Evolutionary conservation across 805 yeast species (phyloP), one percentile per base, ranked within the genome.

Genomic region (Spathaspora gorwiae): DNA sequence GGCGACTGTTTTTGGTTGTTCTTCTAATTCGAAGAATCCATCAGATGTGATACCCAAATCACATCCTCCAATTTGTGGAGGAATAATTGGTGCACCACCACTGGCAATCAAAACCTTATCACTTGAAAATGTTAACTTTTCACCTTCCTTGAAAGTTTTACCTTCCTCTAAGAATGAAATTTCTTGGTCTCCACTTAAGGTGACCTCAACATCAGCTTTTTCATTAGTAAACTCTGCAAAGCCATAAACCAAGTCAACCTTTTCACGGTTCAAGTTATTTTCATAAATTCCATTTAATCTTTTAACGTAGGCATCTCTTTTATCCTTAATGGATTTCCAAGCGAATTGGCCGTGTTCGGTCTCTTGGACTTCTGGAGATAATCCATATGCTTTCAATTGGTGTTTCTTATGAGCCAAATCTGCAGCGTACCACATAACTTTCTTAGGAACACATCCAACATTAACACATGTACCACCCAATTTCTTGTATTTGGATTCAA

Each of bases 391-490:
- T 53, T 78, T 72, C 49, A 96, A 95, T 40, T 87, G 84, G 37
- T 74, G 68, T 49, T 86, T 71, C 59, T 81, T 83, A 51, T 79
- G 78, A 14, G 97, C 97, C 64, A 88, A 68, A 56, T 90, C 97
- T 29, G 94, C 83, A 9, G 97, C 97, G 56, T 90, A 84, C 99
- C 99, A 94, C 97, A 94, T 90, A 39, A 94, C 89, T 65, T 94
- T 94, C 75, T 94, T 94, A 40, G 99, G 99, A 40, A 94, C 99
- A 76, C 99, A 94, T 15, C 99, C 99, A 37, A 92, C 98, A 64
- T 94, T 94, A 50, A 94, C 99, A 78, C 99, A 94, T 36, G 99
- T 94, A 27, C 99, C 99, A 47, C 99, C 99, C 68, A 94, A 77
- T 55, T 65, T 66, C 43, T 66, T 54, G 52, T 75, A 83, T 43